Conservation (phyloP, 179 eudicot species). For the Actinidia polygama region DNA sequence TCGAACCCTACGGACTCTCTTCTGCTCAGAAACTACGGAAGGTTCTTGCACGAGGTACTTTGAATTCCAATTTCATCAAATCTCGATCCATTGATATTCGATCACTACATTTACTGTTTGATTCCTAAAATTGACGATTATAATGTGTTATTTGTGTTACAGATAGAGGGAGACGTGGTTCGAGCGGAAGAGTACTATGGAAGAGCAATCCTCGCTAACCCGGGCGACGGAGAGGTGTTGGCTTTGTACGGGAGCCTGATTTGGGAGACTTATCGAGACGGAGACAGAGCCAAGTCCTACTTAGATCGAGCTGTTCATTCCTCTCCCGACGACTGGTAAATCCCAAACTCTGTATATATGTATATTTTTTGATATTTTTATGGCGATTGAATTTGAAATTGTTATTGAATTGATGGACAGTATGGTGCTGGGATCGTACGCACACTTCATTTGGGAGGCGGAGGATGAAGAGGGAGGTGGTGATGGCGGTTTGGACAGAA, state of each 20-base stretch:
- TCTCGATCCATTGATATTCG: not conserved
- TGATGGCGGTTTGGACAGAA: constrained; percentile 22
- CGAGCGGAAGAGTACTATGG: constrained; percentile 82
- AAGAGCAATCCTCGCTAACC: constrained; percentile 76
- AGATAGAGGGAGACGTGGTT: constrained; percentile 62
- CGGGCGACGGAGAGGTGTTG: constrained; percentile 73
- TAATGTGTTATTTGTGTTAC: not conserved
- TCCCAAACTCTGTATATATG: no score
- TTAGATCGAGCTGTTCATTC: constrained; percentile 66
- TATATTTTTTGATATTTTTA: not conserved
- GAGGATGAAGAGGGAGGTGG: constrained; percentile 57
- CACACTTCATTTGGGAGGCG: constrained; percentile 49
- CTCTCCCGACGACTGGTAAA: constrained; percentile 76
- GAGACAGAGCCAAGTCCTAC: constrained; percentile 59
- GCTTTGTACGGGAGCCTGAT: constrained; percentile 66
- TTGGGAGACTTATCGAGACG: constrained; percentile 71
- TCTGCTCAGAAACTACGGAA: constrained; percentile 70
- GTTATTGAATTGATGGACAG: constrained; percentile 31
- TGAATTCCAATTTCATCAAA: not conserved
- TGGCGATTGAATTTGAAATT: not conserved
- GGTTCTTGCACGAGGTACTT: constrained; percentile 75
- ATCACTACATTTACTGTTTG: not conserved
- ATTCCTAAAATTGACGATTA: not conserved
- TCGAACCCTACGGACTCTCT: constrained; percentile 59
- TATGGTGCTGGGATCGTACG: constrained; percentile 42